Evolutionary conservation across 1,139 yeast species (phyloP).

Genomic region (Meyerozyma carpophila): DNA sequence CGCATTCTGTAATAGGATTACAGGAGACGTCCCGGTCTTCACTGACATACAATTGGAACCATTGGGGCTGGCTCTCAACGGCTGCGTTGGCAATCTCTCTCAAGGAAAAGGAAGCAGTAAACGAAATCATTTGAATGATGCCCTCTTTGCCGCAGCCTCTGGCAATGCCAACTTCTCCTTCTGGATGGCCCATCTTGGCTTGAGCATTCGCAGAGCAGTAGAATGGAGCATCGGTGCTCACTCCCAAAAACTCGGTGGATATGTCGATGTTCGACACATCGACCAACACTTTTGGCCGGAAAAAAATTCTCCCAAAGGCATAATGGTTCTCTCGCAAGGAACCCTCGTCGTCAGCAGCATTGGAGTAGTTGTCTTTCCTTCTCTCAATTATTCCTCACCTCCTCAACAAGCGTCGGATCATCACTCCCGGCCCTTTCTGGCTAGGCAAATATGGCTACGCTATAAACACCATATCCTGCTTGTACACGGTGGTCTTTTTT

Average conservation of each 20-base stretch:
- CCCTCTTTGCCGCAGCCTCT: constrained; percentile 65
- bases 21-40: constrained; percentile 32
- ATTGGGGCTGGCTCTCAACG: constrained; percentile 54
- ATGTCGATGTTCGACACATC: too few species aligned
- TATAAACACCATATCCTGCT: too few species aligned
- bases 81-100: constrained; percentile 64
- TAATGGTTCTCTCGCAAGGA: too few species aligned
- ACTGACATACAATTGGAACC: constrained; percentile 90
- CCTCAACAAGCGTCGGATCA: too few species aligned
- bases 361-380: too few species aligned
- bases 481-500: too few species aligned
- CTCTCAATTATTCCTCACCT: too few species aligned
- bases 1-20: constrained; percentile 15
- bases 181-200: constrained; percentile 71
- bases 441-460: too few species aligned
- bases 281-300: too few species aligned
- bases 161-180: constrained; percentile 76
- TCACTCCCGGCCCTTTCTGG: too few species aligned
- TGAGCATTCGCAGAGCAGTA: constrained; percentile 79
- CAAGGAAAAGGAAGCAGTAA: constrained; percentile 71
- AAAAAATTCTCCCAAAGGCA: too few species aligned
- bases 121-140: constrained; percentile 76
- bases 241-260: neutral
- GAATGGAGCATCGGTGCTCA: constrained; percentile 41
- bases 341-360: too few species aligned